A percentile compares a stretch with the other conserved stretches of the same genome.
These are phyloP conservation scores for Silene conica DNA, from an alignment of 148 eudicot genomes.

Conservation along the genomic window DNA sequence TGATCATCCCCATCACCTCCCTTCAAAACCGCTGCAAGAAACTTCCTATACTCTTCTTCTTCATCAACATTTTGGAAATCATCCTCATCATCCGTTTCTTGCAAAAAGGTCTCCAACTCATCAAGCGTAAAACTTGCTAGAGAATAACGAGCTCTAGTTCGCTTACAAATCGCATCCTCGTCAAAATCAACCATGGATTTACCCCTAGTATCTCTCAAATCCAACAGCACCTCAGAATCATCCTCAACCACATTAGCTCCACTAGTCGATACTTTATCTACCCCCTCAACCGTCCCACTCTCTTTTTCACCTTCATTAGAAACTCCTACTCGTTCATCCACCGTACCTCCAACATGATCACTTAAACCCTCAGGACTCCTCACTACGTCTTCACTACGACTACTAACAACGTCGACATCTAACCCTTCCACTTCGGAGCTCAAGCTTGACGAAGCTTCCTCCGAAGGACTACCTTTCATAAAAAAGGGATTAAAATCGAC, in stretches of 20 bases:
- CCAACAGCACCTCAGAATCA: constrained; percentile 24
- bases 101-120: constrained; percentile 94
- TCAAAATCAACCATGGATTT: constrained; percentile 33
- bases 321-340: constrained; percentile 28
- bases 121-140: constrained; percentile 92
- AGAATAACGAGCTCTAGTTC: constrained; percentile 95
- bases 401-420: constrained; percentile 59
- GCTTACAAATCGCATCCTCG: constrained; percentile 85
- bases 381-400: constrained; percentile 29
- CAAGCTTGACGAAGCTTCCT: constrained; percentile 86
- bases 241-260: constrained; percentile 33
- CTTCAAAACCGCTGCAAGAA: constrained; percentile 84
- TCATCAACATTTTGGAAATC: constrained; percentile 88
- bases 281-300: constrained; percentile 20
- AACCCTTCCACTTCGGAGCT: constrained; percentile 79
- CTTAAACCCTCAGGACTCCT: constrained; percentile 16
- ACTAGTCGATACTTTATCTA: constrained; percentile 36
- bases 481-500: constrained; percentile 88
- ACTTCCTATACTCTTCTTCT: constrained; percentile 92
- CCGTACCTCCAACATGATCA: constrained; percentile 19
- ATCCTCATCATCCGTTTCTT: constrained; percentile 93
- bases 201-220: constrained; percentile 14
- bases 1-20: constrained; percentile 50
- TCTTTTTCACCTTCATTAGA: constrained; percentile 34
- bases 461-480: constrained; percentile 51